These are phyloP conservation scores for Xylaria hypoxylon DNA, from an alignment of 2,329 filamentous ascomycete genomes.

Conservation along the genomic window DNA sequence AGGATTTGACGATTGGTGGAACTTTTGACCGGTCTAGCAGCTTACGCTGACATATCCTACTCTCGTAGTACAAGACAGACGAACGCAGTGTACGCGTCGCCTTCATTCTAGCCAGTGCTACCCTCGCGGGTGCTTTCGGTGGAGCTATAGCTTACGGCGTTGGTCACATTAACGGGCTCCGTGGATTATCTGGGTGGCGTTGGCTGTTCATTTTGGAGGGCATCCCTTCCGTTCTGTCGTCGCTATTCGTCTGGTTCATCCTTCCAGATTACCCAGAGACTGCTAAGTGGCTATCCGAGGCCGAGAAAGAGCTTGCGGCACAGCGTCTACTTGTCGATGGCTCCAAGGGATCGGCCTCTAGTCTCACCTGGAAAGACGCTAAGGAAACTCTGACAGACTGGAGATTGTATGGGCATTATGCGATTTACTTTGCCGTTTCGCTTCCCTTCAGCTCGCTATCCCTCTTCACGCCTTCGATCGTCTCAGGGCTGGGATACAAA, in stretches of 20 bases:
- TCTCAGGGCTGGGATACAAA: slow-evolving; percentile 51
- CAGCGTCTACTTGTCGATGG: slow-evolving; percentile 60
- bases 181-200: slow-evolving; percentile 74
- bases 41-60: background rate
- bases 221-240: slow-evolving; percentile 62
- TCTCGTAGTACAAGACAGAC: slow-evolving; percentile 68
- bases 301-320: slow-evolving; percentile 68
- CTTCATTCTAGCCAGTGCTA: slow-evolving; percentile 76
- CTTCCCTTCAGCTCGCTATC: slow-evolving; percentile 53
- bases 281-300: slow-evolving; percentile 69
- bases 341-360: slow-evolving; percentile 68
- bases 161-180: slow-evolving; percentile 74
- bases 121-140: slow-evolving; percentile 79
- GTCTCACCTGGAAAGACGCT: slow-evolving; percentile 74
- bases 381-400: slow-evolving; percentile 75
- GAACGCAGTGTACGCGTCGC: slow-evolving; percentile 79
- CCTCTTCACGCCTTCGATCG: slow-evolving; percentile 70
- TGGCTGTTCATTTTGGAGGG: slow-evolving; percentile 70
- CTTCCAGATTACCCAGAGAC: slow-evolving; percentile 76
- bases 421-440: slow-evolving; percentile 59
- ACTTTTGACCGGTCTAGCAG: background rate
- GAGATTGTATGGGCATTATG: slow-evolving; percentile 75
- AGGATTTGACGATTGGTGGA: background rate
- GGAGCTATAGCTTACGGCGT: slow-evolving; percentile 80
- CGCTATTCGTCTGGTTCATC: slow-evolving; percentile 67